Conservation (phyloP, 257 asterid genomes). For the Solanum etuberosum region DNA sequence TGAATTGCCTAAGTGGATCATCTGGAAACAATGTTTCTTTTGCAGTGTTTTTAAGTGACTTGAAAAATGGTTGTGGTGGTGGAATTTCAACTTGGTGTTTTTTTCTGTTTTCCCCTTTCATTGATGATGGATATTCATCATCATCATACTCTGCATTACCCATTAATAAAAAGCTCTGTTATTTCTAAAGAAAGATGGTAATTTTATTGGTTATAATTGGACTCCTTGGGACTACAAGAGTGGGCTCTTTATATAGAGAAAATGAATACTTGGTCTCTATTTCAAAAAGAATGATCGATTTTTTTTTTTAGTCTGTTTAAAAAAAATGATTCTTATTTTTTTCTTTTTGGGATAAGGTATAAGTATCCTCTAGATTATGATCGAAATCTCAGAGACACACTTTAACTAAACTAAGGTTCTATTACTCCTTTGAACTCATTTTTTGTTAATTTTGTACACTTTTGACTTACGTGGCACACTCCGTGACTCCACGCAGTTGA, state of each 20-base stretch:
- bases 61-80: constrained; percentile 59
- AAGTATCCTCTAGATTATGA: fast-evolving
- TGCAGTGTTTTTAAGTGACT: constrained; percentile 38
- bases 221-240: not conserved
- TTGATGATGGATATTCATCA: constrained; percentile 12
- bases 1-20: constrained; percentile 87
- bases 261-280: fast-evolving
- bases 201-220: not conserved
- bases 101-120: not conserved
- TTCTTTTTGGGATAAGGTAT: too few species aligned
- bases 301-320: too few species aligned
- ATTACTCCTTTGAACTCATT: too few species aligned
- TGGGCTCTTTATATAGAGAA: not conserved
- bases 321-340: too few species aligned
- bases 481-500: too few species aligned
- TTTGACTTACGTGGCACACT: too few species aligned
- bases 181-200: not conserved
- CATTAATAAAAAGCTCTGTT: constrained; percentile 15
- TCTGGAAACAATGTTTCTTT: constrained; percentile 86
- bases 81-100: constrained; percentile 48
- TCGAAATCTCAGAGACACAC: too few species aligned
- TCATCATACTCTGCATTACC: constrained; percentile 40
- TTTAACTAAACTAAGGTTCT: too few species aligned
- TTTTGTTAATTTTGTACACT: too few species aligned
- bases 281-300: too few species aligned